Evolutionary conservation across 2,329 filamentous ascomycete genomes (phyloP), one percentile per base, ranked within the genome.

Genomic region (Ceratocystiopsis brevicomis): DNA sequence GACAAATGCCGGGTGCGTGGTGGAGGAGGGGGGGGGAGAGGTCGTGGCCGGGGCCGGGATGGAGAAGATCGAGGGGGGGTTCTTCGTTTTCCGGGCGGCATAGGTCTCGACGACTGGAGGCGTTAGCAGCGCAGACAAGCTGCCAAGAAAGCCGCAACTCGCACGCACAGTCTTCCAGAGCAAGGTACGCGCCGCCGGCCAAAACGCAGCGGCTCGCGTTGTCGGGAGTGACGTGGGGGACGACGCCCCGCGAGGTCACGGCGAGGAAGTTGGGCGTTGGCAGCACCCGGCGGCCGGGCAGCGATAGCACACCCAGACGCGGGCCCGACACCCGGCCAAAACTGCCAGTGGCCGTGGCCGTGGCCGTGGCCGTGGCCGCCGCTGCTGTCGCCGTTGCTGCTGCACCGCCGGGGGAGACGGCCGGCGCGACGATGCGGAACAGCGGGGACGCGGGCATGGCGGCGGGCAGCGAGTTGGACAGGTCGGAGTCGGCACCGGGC

Each of bases 141-240:
- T 11, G n/a, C 14, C 21, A 12, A 34, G 9, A 1, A 42, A 10
- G 13, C 14, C 13, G 21, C 37, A 21, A 14, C 0, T n/a, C 10
- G 11, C 5, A 61, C 81, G 61, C 68, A 95, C 90, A 96, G 60
- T 98, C 90, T 66, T 98, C 90, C 25, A 96, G 64, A 1, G 81
- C 83, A 54, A 90, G 66, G 56, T 93, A 93, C 3, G 83, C 68
- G 21, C 81, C 81, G 25, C 66, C 64, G 46, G 92, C 66, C 6
- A 69, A 57, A 1, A 78, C 76, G 53, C 80, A 67, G 44, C 74
- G 77, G 37, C 62, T 58, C 50, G 90, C 66, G 48, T 81, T 81
- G 64, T 98, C 90, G 36, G 86, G 87, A 3, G 87, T 82, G 50
- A 98, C 62, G 62, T 98, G 90, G 42, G 90, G 86, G 34, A 96